Evolutionary conservation across 495 filamentous ascomycete species (phyloP), one percentile per base, ranked within the genome.

Genomic region (Penicillium lagena): DNA sequence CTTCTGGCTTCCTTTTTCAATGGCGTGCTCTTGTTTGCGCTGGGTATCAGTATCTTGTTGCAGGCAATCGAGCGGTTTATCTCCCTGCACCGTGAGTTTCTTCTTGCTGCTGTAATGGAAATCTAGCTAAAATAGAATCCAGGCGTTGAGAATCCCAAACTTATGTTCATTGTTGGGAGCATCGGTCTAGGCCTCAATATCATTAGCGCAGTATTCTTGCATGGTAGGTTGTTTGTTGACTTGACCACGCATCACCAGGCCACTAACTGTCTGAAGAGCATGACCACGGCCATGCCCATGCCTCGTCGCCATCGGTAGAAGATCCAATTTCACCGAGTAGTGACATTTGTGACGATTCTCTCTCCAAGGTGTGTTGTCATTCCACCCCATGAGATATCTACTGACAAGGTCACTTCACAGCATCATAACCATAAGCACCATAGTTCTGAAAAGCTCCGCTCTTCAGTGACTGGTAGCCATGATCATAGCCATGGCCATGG

Each of bases 41-140:
- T 96, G n/a, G 94, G 89, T 58, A 72, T 95, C n/a, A 87, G 87
- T 14, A 90, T 96, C 53, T 86, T 95, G 50, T 76, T 96, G 38
- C 90, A 96, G 62, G 88, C 90, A 8, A 71, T 95, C 29, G 83
- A 88, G 43, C 81, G 90, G 17, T 86, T 95, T 54, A 69, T 95
- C 28, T 54, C 63, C 5, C 37, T 75, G 7, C 56, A 75, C 36
- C 42, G 71, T 76, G 34, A 4, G 61, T 56, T 11, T 4, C 12
- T 15, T 33, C 55, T 76, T 1, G 1, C 6, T 1, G n/a, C 13
- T 14, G 9, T 46, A 35, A 39, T 40, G 33, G 12, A 32, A 9
- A 11, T 2, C 30, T 29, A 12, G 13, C 37, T 50, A 14, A 42
- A 6, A 17, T 35, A 12, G 11, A 13, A 35, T 34, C 3, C 11